Percentiles rank a stretch among this genome's conserved stretches.
Evolutionary conservation across 768 basidiomycete species (phyloP).

Genomic region (Russula brevipes): DNA sequence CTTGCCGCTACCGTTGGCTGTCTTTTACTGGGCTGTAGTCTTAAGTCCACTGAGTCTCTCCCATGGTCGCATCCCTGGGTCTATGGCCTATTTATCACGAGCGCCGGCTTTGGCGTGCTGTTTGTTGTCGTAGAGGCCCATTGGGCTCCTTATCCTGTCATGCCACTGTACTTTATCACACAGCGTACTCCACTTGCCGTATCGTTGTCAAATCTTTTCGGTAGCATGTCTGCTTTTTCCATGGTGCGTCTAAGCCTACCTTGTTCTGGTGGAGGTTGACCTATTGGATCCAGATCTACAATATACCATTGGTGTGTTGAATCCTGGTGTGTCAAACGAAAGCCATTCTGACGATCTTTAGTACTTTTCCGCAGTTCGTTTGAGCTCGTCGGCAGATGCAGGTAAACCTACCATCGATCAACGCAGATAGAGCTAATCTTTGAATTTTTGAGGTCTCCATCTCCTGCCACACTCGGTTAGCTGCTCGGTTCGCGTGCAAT

Average conservation of each 20-base stretch:
- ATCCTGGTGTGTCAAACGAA: constrained; percentile 15
- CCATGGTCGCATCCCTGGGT: constrained; percentile 73
- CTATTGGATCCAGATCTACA: constrained; percentile 58
- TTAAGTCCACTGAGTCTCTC: constrained; percentile 74
- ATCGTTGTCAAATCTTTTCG: constrained; percentile 72
- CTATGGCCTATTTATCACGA: constrained; percentile 54
- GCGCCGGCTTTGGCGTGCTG: constrained; percentile 46
- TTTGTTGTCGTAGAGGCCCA: constrained; percentile 80
- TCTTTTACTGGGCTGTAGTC: constrained; percentile 68
- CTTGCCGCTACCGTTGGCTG: constrained; percentile 67
- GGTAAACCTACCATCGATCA: constrained; percentile 39
- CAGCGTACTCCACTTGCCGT: constrained; percentile 79
- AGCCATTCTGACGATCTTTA: constrained; percentile 30
- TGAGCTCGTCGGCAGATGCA: constrained; percentile 61
- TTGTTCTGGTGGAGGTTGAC: constrained; percentile 21
- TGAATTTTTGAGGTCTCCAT: constrained; percentile 57
- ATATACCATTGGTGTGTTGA: constrained; percentile 67
- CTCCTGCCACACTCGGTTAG: constrained; percentile 85
- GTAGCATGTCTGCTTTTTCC: constrained; percentile 74
- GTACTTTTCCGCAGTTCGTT: constrained; percentile 81
- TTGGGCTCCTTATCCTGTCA: constrained; percentile 78
- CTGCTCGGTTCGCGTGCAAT: constrained; percentile 22
- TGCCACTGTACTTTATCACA: constrained; percentile 77
- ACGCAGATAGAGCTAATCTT: not conserved
- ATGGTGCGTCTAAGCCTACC: constrained; percentile 45